These are phyloP conservation scores for Punica granatum DNA, from an alignment of 345 rosid genomes.

Conservation along the genomic window DNA sequence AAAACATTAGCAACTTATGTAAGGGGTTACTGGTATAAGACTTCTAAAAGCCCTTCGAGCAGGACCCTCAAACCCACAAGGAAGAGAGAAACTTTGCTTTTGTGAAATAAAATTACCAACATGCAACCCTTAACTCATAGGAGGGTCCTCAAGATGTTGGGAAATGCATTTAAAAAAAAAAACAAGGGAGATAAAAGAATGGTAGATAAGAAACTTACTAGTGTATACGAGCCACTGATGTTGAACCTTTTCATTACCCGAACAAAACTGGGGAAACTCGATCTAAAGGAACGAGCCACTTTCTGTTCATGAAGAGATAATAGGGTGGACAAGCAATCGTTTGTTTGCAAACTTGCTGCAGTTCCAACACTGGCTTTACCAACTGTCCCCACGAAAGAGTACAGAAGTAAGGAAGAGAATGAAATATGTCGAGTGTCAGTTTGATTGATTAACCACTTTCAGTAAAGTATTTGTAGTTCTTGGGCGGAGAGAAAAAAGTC, in stretches of 20 bases:
- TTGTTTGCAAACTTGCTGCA: constrained; percentile 12
- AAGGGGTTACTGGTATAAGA: not conserved
- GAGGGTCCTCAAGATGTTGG: not conserved
- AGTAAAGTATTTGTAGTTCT: not conserved
- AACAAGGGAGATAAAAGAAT: not conserved
- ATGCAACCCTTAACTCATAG: too few species aligned
- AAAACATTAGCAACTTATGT: not conserved
- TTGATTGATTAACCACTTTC: not conserved
- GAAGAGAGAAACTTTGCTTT: too few species aligned
- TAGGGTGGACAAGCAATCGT: constrained; percentile 29
- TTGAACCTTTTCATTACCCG: constrained; percentile 59
- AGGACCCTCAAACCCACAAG: too few species aligned
- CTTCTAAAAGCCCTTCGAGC: not conserved
- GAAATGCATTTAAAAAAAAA: not conserved
- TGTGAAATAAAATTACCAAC: too few species aligned
- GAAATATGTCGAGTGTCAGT: not conserved
- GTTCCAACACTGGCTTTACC: constrained; percentile 14
- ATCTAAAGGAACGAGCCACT: constrained; percentile 42
- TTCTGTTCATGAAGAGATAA: constrained; percentile 38
- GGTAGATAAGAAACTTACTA: constrained; percentile 30
- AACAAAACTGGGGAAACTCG: constrained; percentile 46
- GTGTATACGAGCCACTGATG: constrained; percentile 52
- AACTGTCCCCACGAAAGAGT: constrained; percentile 7
- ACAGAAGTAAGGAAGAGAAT: not conserved
- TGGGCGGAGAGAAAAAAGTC: not conserved